Base-by-base conservation (phyloP, 208 protist genomes). In the Leishmania mexicana region DNA sequence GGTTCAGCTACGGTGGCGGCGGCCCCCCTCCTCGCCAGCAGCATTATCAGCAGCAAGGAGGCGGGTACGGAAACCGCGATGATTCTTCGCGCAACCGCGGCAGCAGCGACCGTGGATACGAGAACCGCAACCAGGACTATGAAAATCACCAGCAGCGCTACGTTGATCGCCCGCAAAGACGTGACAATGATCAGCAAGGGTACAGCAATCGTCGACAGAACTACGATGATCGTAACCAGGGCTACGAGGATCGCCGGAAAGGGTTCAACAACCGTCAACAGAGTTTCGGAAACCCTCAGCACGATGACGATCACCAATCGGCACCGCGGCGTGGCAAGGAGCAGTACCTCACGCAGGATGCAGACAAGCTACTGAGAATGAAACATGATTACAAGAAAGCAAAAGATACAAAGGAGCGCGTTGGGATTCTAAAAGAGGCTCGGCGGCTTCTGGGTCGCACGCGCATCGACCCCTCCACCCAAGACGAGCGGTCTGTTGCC, bases 401-500 rank as follows among this genome's bases (percentile, higher is more conserved):
- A 42, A 95, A 94, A 75, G 85, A 80, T 15, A 53, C 21, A 21
- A 91, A 91, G 83, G 92, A 94, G 45, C 85, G 93, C 31, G 54
- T 72, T 8, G 81, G 81, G 8, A 90, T 95, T 79, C 31, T 81
- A 71, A 77, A 80, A 11, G 88, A 93, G 67, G 94, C 92, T 13
- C 90, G 90, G 60, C 83, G 85, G n/a, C 49, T 91, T 35, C 58
- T 95, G 53, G 88, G 89, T 28, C 75, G 85, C 2, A 78, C 73
- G 8, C 92, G 88, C 57, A 84, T 96, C n/a, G 94, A 97, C 78
- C 87, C 89, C 19, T 97, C 94, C 40, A 91, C 93, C 42, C 92
- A 96, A 84, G 94, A 97, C 75, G 94, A 97, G 84, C 91, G 92
- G 68, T 87, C 92, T 1, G 85, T 96, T 58, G 85, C 86, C 47